Percentiles rank a stretch among this genome's conserved stretches.
Conservation (phyloP, 345 rosid species). For the Limnanthes douglasii region DNA sequence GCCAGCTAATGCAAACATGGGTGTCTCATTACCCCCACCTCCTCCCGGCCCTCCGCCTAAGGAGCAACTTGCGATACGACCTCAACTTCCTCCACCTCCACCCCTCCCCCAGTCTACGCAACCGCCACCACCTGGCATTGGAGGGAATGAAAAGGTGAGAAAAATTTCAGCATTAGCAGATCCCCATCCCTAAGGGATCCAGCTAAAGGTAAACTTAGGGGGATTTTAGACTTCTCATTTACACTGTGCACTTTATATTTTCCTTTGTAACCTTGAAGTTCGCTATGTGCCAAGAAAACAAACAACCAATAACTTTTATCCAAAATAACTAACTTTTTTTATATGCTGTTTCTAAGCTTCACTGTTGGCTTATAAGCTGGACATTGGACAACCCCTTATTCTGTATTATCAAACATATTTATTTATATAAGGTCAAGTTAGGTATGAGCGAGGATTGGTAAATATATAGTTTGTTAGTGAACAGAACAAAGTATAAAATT, state of each 20-base stretch:
- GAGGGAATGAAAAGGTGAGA: constrained; percentile 25
- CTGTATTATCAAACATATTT: no score
- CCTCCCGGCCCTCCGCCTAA: constrained; percentile 89
- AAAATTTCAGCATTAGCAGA: constrained; percentile 22
- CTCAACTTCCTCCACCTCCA: constrained; percentile 58
- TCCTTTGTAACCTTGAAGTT: no score
- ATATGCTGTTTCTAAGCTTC: neutral
- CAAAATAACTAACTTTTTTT: neutral
- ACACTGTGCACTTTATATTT: no score
- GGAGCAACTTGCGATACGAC: constrained; percentile 31
- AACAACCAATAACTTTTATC: constrained; percentile 6
- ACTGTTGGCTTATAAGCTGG: neutral
- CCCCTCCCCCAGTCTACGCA: constrained; percentile 42
- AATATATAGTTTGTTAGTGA: no score
- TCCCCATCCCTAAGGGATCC: constrained; percentile 28
- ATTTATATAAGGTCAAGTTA: no score
- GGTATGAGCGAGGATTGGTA: no score
- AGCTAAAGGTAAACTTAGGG: constrained; percentile 30
- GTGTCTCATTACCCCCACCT: constrained; percentile 63
- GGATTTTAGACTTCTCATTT: no score
- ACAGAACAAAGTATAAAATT: no score
- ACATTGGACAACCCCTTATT: no score
- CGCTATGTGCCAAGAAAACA: no score
- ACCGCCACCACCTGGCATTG: constrained; percentile 44
- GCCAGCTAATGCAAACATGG: constrained; percentile 22